Conservation (phyloP, 345 rosid species). For the Arabidopsis thaliana region TAIR10.1 NC_003070.9:2100001-2100500, state of each 20-base stretch:
- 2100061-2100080: slow-evolving; percentile 61
- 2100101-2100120: slow-evolving; percentile 57
- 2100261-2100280: slow-evolving; percentile 40
- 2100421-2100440: slow-evolving; percentile 1
- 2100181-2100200: slow-evolving; percentile 80
- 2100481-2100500: slow-evolving; percentile 20
- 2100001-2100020: slow-evolving; percentile 72
- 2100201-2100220: slow-evolving; percentile 52
- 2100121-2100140: slow-evolving; percentile 57
- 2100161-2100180: slow-evolving; percentile 78
- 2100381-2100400: slow-evolving; percentile 12
- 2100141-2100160: slow-evolving; percentile 93
- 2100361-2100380: slow-evolving; percentile 24
- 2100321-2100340: slow-evolving; percentile 63
- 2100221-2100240: slow-evolving; percentile 75
- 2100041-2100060: slow-evolving; percentile 55
- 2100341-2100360: slow-evolving; percentile 88
- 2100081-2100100: slow-evolving; percentile 60
- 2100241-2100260: slow-evolving; percentile 47
- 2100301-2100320: slow-evolving; percentile 53
- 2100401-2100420: slow-evolving; percentile 14
- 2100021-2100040: slow-evolving; percentile 88
- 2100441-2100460: not conserved
- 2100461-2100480: slow-evolving; percentile 4
- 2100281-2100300: slow-evolving; percentile 39